Evolutionary conservation across 495 filamentous ascomycete species (phyloP).

Genomic region (Ascobolus immersus): DNA sequence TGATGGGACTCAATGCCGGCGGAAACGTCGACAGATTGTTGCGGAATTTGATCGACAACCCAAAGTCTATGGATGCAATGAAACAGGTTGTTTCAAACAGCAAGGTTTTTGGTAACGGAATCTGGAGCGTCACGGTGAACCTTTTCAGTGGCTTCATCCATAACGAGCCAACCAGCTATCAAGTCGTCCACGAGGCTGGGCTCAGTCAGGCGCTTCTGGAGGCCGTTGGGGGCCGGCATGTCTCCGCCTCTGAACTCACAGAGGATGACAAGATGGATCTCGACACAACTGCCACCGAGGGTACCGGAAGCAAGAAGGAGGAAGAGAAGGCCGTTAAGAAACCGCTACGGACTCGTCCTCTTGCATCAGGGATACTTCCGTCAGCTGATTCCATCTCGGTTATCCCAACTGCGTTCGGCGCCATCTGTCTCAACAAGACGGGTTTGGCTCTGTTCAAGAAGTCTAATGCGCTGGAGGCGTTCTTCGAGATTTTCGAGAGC

Average conservation of each 20-base stretch:
- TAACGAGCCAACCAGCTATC: constrained; percentile 94
- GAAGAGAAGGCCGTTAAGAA: constrained; percentile 7
- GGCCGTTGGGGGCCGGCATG: constrained; percentile 32
- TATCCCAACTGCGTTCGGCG: constrained; percentile 68
- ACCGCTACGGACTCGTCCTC: constrained; percentile 13
- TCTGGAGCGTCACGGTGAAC: constrained; percentile 78
- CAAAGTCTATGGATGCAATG: constrained; percentile 50
- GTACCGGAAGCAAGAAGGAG: constrained; percentile 15
- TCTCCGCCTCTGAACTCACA: background rate
- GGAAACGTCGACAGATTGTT: constrained; percentile 71
- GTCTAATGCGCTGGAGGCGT: constrained; percentile 56
- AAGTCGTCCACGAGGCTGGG: constrained; percentile 80
- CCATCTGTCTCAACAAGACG: constrained; percentile 67
- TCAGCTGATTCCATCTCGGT: constrained; percentile 62
- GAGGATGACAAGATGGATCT: background rate
- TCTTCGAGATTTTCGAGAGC: constrained; percentile 86
- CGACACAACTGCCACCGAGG: constrained; percentile 13
- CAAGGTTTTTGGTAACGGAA: constrained; percentile 54
- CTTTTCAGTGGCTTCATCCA: constrained; percentile 93
- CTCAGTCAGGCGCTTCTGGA: constrained; percentile 62
- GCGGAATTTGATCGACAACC: constrained; percentile 82
- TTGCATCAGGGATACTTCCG: constrained; percentile 55
- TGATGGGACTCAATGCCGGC: constrained; percentile 65
- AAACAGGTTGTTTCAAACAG: constrained; percentile 60
- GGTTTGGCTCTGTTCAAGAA: constrained; percentile 78